These are phyloP conservation scores for Incumbomyces lentus DNA, from an alignment of 2,329 filamentous ascomycete genomes.

Conservation along the genomic window DNA sequence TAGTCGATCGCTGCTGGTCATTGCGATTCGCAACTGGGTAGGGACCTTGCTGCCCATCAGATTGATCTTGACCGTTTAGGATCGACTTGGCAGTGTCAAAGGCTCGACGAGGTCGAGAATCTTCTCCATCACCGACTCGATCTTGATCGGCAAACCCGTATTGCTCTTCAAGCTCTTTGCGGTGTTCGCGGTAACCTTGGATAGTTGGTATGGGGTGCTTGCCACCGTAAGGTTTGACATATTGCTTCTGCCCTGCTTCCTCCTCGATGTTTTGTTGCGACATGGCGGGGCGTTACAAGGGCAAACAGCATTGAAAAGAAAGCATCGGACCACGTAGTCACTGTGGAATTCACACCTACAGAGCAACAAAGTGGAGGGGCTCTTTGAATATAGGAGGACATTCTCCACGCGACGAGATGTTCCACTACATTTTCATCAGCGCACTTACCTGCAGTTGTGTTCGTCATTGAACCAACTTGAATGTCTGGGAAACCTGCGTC, in stretches of 20 bases:
- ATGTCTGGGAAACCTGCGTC: too few species aligned
- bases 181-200: constrained; percentile 18
- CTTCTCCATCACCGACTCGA: constrained; percentile 15
- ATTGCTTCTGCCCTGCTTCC: constrained; percentile 8
- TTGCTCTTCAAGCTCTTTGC: constrained; percentile 13
- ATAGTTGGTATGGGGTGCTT: constrained; percentile 20
- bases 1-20: constrained; percentile 1
- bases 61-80: constrained; percentile 15
- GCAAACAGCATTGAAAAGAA: neutral
- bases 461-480: too few species aligned
- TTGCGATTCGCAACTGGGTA: constrained; percentile 18
- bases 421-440: too few species aligned
- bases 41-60: constrained; percentile 10
- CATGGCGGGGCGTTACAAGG: neutral
- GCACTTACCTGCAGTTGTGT: too few species aligned
- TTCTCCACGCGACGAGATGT: too few species aligned
- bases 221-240: constrained; percentile 14
- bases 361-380: too few species aligned
- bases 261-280: constrained; percentile 11
- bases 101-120: constrained; percentile 14
- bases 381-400: too few species aligned
- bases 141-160: constrained; percentile 12
- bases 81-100: constrained; percentile 17
- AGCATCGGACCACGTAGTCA: neutral
- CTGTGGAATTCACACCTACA: too few species aligned